Base-by-base conservation (phyloP, 495 filamentous ascomycete species). In the Aspergillus homomorphus region DNA sequence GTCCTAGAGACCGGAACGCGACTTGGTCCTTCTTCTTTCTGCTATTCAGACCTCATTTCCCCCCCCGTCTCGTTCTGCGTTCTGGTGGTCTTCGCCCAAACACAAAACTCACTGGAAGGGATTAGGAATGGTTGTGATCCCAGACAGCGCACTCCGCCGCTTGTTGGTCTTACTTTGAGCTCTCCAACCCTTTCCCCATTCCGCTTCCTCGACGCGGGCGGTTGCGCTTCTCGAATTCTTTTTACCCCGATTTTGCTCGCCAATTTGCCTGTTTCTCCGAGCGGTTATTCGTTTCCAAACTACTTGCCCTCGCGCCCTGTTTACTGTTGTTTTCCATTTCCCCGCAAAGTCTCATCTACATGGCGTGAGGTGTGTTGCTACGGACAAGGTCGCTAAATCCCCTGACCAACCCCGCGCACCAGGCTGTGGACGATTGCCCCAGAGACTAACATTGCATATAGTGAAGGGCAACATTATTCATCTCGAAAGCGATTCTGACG, bases 141-240 rank as follows among this genome's bases (percentile, higher is more conserved):
- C 60, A 57, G 60, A 56, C 59, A 65, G 56, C 51, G 33, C 64
- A 57, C 65, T 70, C 63, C 68, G 65, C 68, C 65, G 63, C 66
- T 62, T 67, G 61, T 68, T 70, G 62, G 66, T 71, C 66, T 71
- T 66, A 66, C 63, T 63, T 60, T 67, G 62, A 67, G 62, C 60
- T 69, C 60, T 69, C 45, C 66, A 62, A 62, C 64, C 51, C 51
- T 61, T 60, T 61, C 46, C 42, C 57, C 56, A 61, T 54, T 53
- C 62, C 59, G 41, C 58, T 55, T 52, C 45, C 50, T 59, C 51
- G 44, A 60, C 63, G 50, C 66, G 45, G 61, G 55, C 59, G 56
- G 33, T 50, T 62, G 46, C 63, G 45, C 56, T 43, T 21, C 48
- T 38, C 24, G 24, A 45, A 30, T 16, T 38, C 21, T 50, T 45